Conservation (phyloP, 306 rosid genomes). For the Quercus parvula region DNA sequence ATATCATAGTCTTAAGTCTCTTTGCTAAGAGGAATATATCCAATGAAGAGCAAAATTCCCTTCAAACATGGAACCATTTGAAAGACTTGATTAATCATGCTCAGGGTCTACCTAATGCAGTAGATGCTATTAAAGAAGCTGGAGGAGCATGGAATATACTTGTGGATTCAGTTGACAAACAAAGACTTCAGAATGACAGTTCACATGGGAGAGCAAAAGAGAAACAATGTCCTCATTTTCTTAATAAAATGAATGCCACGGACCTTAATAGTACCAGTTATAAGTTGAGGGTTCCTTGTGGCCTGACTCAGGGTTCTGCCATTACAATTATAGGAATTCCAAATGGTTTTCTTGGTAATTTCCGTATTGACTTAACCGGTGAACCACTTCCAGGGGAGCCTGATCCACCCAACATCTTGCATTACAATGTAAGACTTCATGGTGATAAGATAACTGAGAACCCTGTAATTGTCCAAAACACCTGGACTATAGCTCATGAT, state of each 20-base stretch:
- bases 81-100: conserved; percentile 62
- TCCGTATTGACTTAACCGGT: conserved; percentile 83
- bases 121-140: conserved; percentile 93
- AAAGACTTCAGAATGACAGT: conserved; percentile 57
- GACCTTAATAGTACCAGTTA: conserved; percentile 53
- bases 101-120: conserved; percentile 85
- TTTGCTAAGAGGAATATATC: conserved; percentile 63
- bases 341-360: conserved; percentile 84
- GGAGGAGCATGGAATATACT: conserved; percentile 78
- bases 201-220: conserved; percentile 51
- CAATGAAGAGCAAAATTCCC: conserved; percentile 54
- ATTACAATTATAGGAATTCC: conserved; percentile 82
- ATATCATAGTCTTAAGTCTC: conserved; percentile 55
- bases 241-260: conserved; percentile 64
- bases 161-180: conserved; percentile 57
- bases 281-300: conserved; percentile 79
- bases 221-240: conserved; percentile 96
- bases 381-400: conserved; percentile 99
- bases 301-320: conserved; percentile 97
- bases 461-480: conserved; percentile 94
- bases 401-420: conserved; percentile 84
- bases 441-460: conserved; percentile 96
- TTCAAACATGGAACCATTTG: conserved; percentile 81
- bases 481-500: conserved; percentile 92
- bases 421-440: conserved; percentile 93